A percentile compares a stretch with the other conserved stretches of the same genome.
phyloP scores from a whole-genome alignment of 2,329 filamentous ascomycete species.

The Sporothrix variecibatus region DNA sequence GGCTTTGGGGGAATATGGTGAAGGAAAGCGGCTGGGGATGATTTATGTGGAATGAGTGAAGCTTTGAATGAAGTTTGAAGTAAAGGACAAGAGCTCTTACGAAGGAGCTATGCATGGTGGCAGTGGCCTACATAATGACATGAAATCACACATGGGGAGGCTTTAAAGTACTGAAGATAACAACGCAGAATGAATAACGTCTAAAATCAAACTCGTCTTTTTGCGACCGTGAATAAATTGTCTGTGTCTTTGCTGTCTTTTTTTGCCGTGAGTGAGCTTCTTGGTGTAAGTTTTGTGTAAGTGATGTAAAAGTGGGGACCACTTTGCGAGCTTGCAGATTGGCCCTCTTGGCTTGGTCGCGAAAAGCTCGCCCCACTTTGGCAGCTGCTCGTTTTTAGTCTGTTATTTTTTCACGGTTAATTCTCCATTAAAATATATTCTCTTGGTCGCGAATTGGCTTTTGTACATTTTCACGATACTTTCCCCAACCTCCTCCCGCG shows the following conservation, averaged over 20 bases:
- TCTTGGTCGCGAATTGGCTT: neutral
- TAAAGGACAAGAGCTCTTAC: neutral
- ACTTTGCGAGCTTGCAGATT: neutral
- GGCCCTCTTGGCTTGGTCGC: neutral
- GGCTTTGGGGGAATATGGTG: neutral
- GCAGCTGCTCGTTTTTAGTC: neutral
- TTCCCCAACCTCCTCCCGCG: neutral
- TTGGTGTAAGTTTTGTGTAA: neutral
- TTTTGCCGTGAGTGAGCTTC: neutral
- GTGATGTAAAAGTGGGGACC: slow-evolving; percentile 15
- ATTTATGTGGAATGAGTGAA: neutral
- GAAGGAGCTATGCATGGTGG: neutral
- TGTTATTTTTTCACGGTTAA: slow-evolving; percentile 8
- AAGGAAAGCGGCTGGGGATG: neutral
- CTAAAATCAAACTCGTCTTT: neutral
- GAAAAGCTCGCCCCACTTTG: slow-evolving; percentile 6
- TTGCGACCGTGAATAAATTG: neutral
- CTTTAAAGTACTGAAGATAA: neutral
- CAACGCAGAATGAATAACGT: neutral
- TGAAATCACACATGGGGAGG: neutral
- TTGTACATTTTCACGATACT: neutral
- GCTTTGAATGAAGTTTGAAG: neutral
- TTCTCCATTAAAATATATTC: slow-evolving; percentile 1
- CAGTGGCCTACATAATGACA: neutral
- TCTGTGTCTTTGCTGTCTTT: neutral